Evolutionary conservation across 2,329 filamentous ascomycete genomes (phyloP), one percentile per base, ranked within the genome.

Genomic region (Neoarthrinium moseri): DNA sequence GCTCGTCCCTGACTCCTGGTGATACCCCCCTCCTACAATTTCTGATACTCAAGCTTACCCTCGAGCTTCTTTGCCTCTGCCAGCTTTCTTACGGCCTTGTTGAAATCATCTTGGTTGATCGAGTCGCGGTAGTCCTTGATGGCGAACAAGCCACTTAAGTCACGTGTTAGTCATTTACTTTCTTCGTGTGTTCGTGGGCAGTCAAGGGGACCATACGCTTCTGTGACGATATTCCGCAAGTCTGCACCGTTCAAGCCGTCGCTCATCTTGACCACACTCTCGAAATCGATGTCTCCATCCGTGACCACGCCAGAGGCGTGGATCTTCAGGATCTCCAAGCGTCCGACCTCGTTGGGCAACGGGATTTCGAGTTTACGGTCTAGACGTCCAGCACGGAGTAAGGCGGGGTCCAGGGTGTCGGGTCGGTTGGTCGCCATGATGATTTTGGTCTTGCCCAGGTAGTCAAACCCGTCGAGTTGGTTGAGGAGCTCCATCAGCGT

Each of bases 251-350:
- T 99, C 60, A 99, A 80, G 22, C 92, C 91, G 63, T 99, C 94
- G 59, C 91, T 96, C 94, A 99, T 99, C 84, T 99, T 99, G 56
- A 99, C 94, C 49, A 99, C 91, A 60, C 90, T 96, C 80, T 99
- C 94, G 64, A 95, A 99, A 68, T 99, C 95, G 62, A 99, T 90
- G 52, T 99, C 94, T 1, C 92, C 94, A 58, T 97, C 92, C 36
- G 89, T 84, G 48, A 89, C 81, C 12, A 99, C 94, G 51, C 87
- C 84, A 26, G 83, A 81, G 5, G 92, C 84, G 68, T 99, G 94
- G 57, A 99, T 99, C 82, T 99, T 99, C 70, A 99, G 77, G 72
- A 99, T 95, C 74, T 99, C 94, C 57, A 99, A 72, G 45, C 94
- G 83, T 24, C 94, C 94, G 13, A 96, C 92, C 75, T 99, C 94